Evolutionary conservation across 2,329 filamentous ascomycete genomes (phyloP).

Genomic region (Clonostachys sp.): DNA sequence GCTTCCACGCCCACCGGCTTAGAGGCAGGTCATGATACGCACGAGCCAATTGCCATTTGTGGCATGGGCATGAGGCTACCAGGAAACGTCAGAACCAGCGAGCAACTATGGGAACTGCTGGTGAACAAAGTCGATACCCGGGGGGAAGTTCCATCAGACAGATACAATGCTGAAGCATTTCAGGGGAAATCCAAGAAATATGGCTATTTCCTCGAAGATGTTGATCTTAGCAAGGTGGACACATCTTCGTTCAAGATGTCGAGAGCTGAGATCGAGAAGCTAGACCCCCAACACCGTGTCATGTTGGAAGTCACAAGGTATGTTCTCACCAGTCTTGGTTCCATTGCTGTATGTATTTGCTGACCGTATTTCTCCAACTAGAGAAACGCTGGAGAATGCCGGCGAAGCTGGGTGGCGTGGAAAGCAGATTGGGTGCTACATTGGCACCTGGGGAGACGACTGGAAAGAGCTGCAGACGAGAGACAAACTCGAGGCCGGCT

Average conservation of each 20-base stretch:
- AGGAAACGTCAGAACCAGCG: conserved; percentile 25
- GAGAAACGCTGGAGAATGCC: conserved; percentile 28
- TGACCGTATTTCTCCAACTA: conserved; percentile 7
- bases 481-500: neutral
- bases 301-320: conserved; percentile 7
- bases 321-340: too few species aligned
- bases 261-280: conserved; percentile 14
- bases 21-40: too few species aligned
- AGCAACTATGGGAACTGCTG: conserved; percentile 32
- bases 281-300: neutral
- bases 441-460: conserved; percentile 25
- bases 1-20: too few species aligned
- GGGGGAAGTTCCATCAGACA: conserved; percentile 5
- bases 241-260: conserved; percentile 26
- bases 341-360: too few species aligned
- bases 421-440: conserved; percentile 20
- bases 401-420: conserved; percentile 11
- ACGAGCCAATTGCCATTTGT: conserved; percentile 24
- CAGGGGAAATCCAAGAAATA: conserved; percentile 16
- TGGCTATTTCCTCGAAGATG: conserved; percentile 25
- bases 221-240: conserved; percentile 27
- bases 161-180: conserved; percentile 8
- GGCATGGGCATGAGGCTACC: conserved; percentile 34
- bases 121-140: conserved; percentile 5
- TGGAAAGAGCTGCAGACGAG: conserved; percentile 14